Percentiles rank a stretch among this genome's conserved stretches.
These are phyloP conservation scores for Xylaria sp. DNA, from an alignment of 2,329 filamentous ascomycete species.

Conservation along the genomic window DNA sequence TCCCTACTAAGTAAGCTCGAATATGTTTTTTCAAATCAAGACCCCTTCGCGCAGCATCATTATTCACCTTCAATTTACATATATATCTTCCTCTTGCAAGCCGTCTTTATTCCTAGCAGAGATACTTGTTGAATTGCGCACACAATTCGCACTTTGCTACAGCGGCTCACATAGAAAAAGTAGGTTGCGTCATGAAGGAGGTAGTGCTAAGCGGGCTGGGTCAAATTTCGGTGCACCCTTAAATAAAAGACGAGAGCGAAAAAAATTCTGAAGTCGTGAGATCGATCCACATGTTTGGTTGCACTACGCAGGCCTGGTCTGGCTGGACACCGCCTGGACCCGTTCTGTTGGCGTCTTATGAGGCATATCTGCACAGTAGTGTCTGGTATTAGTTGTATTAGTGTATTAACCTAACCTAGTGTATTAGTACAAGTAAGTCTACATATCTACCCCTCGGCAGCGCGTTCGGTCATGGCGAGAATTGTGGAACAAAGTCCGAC, in stretches of 20 bases:
- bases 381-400: too few species aligned
- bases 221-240: background rate
- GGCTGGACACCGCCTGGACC: too few species aligned
- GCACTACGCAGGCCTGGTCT: too few species aligned
- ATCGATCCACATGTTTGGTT: too few species aligned
- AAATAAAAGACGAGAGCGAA: background rate
- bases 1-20: background rate
- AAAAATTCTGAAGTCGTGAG: background rate
- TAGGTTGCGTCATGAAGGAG: background rate
- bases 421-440: too few species aligned
- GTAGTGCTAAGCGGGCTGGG: too few species aligned
- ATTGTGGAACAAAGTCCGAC: background rate
- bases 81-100: background rate
- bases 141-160: background rate
- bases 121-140: background rate
- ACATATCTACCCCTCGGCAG: too few species aligned
- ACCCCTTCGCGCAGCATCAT: background rate
- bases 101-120: background rate
- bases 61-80: background rate
- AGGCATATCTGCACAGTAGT: too few species aligned
- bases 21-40: background rate
- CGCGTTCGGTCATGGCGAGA: background rate
- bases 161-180: background rate
- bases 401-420: too few species aligned
- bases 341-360: too few species aligned